Conservation (phyloP, 805 yeast genomes). For the Ogataea nakhonphanomensis region DNA sequence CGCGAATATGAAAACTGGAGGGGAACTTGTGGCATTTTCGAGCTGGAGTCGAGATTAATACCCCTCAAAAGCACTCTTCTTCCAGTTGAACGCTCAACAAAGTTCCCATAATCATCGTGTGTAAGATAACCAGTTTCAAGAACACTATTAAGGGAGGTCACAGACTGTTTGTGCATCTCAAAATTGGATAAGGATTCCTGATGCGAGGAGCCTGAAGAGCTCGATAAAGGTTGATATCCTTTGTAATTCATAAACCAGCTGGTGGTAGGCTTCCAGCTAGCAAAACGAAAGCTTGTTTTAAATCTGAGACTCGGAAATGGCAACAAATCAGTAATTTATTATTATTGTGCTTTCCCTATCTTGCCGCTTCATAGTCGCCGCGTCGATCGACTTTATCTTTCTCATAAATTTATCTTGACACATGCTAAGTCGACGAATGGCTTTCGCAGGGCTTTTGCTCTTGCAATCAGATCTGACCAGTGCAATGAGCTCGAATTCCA, state of each 20-base stretch:
- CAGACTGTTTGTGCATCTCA: slow-evolving; percentile 15
- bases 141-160: slow-evolving; percentile 16
- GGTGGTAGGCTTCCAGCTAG: neutral
- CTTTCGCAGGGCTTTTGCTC: neutral
- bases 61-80: slow-evolving; percentile 69
- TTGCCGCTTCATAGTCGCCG: slow-evolving; percentile 7
- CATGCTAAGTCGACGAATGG: slow-evolving; percentile 6
- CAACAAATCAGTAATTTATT: slow-evolving; percentile 4
- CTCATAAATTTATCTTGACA: neutral
- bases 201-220: slow-evolving; percentile 3
- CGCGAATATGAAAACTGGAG: slow-evolving; percentile 38
- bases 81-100: slow-evolving; percentile 50
- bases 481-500: slow-evolving; percentile 1
- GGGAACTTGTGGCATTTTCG: slow-evolving; percentile 68
- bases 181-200: slow-evolving; percentile 1
- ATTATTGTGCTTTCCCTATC: slow-evolving; percentile 7
- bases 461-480: neutral
- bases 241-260: slow-evolving; percentile 12
- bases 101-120: slow-evolving; percentile 50
- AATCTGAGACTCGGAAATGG: neutral
- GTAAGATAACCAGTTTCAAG: slow-evolving; percentile 22
- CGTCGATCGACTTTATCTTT: slow-evolving; percentile 5
- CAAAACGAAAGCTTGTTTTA: neutral
- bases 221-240: slow-evolving; percentile 16
- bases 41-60: slow-evolving; percentile 72